Evolutionary conservation across 768 basidiomycete species (phyloP), one percentile per base, ranked within the genome.

Genomic region (Lanmaoa pseudosensibilis): DNA sequence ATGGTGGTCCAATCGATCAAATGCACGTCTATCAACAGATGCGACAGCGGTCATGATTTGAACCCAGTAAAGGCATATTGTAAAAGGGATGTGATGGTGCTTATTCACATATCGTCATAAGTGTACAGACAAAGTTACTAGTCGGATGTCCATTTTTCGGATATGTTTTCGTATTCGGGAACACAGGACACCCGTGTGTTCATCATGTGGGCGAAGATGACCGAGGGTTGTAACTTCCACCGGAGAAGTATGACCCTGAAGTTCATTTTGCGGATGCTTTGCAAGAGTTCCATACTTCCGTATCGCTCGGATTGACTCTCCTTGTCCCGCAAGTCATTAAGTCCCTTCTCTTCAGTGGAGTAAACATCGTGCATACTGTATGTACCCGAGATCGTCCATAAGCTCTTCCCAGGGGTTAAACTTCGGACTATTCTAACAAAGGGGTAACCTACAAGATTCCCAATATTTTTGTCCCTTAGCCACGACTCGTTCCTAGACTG

Each of bases 1-100:
- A 19, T 23, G 23, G 32, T 34, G 19, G 46, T 46, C 39, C 59
- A 34, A 46, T 23, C 50, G 49, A 66, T 68, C 53, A 39, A 50
- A 36, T 7, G 33, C n/a, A 57, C 40, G 54, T 55, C 54, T 37
- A 63, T 68, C 60, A 68, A 38, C 46, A 58, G 59, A 57, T 58
- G 44, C 37, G 34, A 54, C 38, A 15, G 15, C 19, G 19, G 36
- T 30, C 45, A 38, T 56, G 21, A 64, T 46, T 45, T 55, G 21
- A 40, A 23, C n/a, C 36, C 30, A 43, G 47, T 60, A 37, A 39
- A 47, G 12, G 23, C 27, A 50, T 55, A 27, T 27, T 38, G 25
- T 46, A 25, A 23, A 39, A 8, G 9, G n/a, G 23, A 32, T 18
- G 11, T 41, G 46, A 47, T 53, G 40, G 12, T 41, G 32, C 23